Percentiles rank a stretch among this genome's conserved stretches.
These are phyloP conservation scores for Saccharomycopsis guyanensis DNA, from an alignment of 805 yeast genomes.

Conservation along the genomic window DNA sequence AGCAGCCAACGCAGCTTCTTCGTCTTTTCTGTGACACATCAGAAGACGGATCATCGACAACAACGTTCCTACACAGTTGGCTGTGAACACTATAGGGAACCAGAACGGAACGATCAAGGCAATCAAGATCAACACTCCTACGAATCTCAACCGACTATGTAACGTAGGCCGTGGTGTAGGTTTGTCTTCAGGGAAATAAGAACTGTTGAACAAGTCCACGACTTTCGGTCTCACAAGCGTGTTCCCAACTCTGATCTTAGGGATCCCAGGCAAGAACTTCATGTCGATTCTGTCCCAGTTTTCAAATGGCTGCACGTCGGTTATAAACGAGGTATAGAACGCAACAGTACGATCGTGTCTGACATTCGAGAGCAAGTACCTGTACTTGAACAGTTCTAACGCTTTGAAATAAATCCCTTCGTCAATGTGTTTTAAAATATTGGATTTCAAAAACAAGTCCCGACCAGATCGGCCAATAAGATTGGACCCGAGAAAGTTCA, in stretches of 20 bases:
- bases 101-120: constrained; percentile 37
- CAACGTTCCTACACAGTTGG: constrained; percentile 14
- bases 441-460: constrained; percentile 56
- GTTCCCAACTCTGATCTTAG: constrained; percentile 31
- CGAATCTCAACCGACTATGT: constrained; percentile 23
- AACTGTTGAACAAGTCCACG: constrained; percentile 39
- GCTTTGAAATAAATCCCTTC: constrained; percentile 44
- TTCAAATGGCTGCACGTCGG: constrained; percentile 68
- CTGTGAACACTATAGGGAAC: constrained; percentile 39
- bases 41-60: constrained; percentile 10
- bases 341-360: constrained; percentile 82
- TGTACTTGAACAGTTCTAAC: constrained; percentile 45
- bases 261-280: constrained; percentile 36
- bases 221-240: constrained; percentile 38
- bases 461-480: constrained; percentile 62
- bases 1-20: constrained; percentile 23
- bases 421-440: constrained; percentile 44
- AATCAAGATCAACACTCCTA: constrained; percentile 23
- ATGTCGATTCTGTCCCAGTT: constrained; percentile 42
- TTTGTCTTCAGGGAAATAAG: constrained; percentile 8
- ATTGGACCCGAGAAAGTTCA: constrained; percentile 48
- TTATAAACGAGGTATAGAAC: constrained; percentile 74
- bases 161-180: constrained; percentile 15
- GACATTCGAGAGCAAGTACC: constrained; percentile 63
- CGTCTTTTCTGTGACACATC: constrained; percentile 16